Conservation (phyloP, 129 eudicot genomes). For the Helichrysum umbraculigerum region DNA sequence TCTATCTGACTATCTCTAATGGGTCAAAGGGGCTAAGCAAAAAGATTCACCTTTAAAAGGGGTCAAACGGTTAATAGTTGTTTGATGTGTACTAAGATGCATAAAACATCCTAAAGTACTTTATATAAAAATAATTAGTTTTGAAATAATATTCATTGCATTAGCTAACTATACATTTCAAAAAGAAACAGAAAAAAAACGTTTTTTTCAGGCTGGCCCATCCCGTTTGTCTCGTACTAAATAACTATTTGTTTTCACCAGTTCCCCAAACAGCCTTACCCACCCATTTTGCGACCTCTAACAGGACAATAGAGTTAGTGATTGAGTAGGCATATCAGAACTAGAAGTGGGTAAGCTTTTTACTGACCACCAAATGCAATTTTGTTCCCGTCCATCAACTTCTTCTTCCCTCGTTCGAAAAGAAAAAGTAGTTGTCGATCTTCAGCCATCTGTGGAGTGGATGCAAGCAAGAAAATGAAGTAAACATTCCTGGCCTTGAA, state of each 20-base stretch:
- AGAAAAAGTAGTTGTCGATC: conserved; percentile 69
- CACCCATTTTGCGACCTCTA: neutral
- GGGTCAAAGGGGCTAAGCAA: neutral
- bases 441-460: conserved; percentile 61
- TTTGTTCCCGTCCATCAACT: conserved; percentile 80
- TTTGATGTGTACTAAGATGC: neutral
- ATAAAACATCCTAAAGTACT: neutral
- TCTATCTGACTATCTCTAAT: neutral
- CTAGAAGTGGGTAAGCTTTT: conserved; percentile 2
- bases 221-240: neutral
- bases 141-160: neutral
- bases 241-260: neutral
- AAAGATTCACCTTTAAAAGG: neutral
- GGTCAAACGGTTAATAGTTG: neutral
- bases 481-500: neutral
- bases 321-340: neutral
- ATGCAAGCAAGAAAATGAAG: conserved; percentile 9
- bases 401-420: conserved; percentile 83
- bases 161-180: neutral
- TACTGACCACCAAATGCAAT: conserved; percentile 75
- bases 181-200: neutral
- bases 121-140: too few species aligned
- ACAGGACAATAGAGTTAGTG: neutral
- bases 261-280: neutral
- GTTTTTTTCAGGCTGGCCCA: neutral